Evolutionary conservation across 169 alveolate genomes (phyloP), one percentile per base, ranked within the genome.

Genomic region (Cryptosporidium xiaoi): DNA sequence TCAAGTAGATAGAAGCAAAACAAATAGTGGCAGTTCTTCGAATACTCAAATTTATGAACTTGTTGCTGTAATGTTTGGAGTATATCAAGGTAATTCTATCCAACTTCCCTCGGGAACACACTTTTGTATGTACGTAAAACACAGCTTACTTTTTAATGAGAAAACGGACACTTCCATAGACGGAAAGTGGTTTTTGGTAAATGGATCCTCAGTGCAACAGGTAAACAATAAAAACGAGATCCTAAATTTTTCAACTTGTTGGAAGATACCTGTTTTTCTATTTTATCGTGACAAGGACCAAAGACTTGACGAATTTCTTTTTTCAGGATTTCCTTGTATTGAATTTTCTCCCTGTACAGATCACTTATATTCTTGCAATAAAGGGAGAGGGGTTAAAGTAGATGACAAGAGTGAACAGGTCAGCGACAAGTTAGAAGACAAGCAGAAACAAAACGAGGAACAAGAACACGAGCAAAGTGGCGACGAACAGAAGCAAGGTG

Each of bases 101-200:
- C 83, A 69, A 29, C 67, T 69, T 33, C 83, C 83, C n/a, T 69
- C 83, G 0, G 83, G 83, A n/a, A 69, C 83, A 12, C 83, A 69
- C 56, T 69, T 69, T 53, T 69, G 83, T 33, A 69, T 69, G 67
- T 69, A 69, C 56, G 51, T 69, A 18, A 69, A 69, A 15, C 66
- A 69, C 20, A 69, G 36, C 40, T 20, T 69, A 34, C 20, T 69
- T n/a, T 53, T 56, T 53, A 51, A 51, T 29, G 66, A 51, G 40
- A 56, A 51, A 51, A 69, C 51, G n/a, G 31, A 55, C 31, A 40
- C 48, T 8, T 46, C 24, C 51, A 20, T 48, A 4, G 46, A 69
- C 27, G 67, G 36, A 6, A 69, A 53, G 56, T 69, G 83, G 83
- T 69, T 51, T 18, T 51, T 69, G 56, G 56, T 69, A 6, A 69